Evolutionary conservation across 345 rosid genomes (phyloP), one percentile per base, ranked within the genome.

Genomic region (Moricandia arvensis): DNA sequence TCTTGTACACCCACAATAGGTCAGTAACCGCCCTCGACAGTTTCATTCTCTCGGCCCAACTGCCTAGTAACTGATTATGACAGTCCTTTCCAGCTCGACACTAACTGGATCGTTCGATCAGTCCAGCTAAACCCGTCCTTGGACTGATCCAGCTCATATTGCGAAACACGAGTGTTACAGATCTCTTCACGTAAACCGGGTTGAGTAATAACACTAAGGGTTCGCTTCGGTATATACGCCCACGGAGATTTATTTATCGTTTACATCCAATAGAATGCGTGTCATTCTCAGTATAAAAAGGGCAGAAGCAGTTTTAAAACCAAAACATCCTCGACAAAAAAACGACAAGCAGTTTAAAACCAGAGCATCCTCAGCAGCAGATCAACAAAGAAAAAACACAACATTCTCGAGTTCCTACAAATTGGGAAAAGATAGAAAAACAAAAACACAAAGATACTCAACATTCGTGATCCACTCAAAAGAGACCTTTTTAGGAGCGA

Each of bases 321-420:
- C 6, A n/a, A 5, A n/a, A 47, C 6, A 47, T 47, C 53, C 18
- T 47, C 75, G 24, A 21, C 24, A 21, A 21, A 21, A 21, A 64
- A 71, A 77, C 80, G 54, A 57, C 68, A 59, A 45, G 57, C 26
- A 58, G 51, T 30, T 64, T 49, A 49, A 49, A 47, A 47, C 53
- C 6, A n/a, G 4, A n/a, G n/a, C 6, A 47, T 47, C 53, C 53
- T 47, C 75, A 29, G 31, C 71, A 59, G 80, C 71, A 70, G 66
- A 69, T 63, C 59, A 70, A 70, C 80, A 71, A 49, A 43, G 9
- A 35, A 13, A 13, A n/a, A 26, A 71, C 71, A 71, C 76, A 77
- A 66, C 73, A 72, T 77, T 72, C 35, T 72, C 10, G 81, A 66
- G 81, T 77, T 72, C 73, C 77, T 66, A 72, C 61, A 71, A 59